Evolutionary conservation across 2,329 filamentous ascomycete genomes (phyloP).

Genomic region (Teratosphaeria zuluensis): DNA sequence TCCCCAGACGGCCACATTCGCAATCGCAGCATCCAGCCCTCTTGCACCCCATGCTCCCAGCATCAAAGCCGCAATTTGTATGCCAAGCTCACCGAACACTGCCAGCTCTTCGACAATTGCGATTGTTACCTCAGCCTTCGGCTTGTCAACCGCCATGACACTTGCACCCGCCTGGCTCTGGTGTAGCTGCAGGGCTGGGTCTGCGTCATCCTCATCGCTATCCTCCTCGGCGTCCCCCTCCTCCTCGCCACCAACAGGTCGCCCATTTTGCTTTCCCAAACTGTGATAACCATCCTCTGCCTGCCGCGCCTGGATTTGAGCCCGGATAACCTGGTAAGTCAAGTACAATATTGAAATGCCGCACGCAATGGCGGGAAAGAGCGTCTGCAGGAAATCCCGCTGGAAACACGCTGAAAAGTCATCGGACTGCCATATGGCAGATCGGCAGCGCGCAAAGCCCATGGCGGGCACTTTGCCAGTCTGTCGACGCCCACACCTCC

Average conservation of each 20-base stretch:
- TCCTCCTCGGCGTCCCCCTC: constrained; percentile 28
- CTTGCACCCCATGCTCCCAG: constrained; percentile 46
- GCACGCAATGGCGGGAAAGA: constrained; percentile 67
- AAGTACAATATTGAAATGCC: constrained; percentile 61
- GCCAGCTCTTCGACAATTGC: constrained; percentile 66
- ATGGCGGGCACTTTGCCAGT: constrained; percentile 7
- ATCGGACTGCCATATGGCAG: constrained; percentile 50
- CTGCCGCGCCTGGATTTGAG: constrained; percentile 20
- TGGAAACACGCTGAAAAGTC: constrained; percentile 55
- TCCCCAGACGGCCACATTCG: constrained; percentile 64
- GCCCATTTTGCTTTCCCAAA: background rate
- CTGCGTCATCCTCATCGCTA: constrained; percentile 48
- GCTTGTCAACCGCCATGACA: constrained; percentile 62
- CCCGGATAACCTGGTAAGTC: constrained; percentile 46
- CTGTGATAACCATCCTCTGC: background rate
- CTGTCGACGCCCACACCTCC: background rate
- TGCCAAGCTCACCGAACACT: constrained; percentile 58
- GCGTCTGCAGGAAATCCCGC: constrained; percentile 64
- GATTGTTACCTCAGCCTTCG: constrained; percentile 60
- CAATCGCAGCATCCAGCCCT: constrained; percentile 51
- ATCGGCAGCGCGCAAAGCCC: constrained; percentile 45
- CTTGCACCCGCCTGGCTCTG: constrained; percentile 40
- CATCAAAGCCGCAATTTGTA: constrained; percentile 57
- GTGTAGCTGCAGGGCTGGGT: constrained; percentile 47
- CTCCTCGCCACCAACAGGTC: constrained; percentile 5